Base-by-base conservation (phyloP, 441 rosid genomes). In the Breynia disticha region DNA sequence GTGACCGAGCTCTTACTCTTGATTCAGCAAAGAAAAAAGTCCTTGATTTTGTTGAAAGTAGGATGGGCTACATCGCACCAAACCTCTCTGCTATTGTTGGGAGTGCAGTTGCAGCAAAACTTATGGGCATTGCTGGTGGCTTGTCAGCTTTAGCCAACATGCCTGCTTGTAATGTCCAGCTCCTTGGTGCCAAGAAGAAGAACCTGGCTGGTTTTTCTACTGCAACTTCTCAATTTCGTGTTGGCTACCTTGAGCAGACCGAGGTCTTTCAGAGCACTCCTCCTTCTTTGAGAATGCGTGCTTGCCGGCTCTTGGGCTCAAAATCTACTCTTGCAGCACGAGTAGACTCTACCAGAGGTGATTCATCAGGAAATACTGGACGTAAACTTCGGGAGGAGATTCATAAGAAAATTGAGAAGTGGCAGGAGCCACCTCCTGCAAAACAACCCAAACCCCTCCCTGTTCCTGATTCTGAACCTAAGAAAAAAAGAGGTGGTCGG, bases 341-440 rank as follows among this genome's bases (percentile, higher is more conserved):
- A 46, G 87, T 91, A 46, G 97, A 88, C 74, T 79, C 97, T 52
- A 79, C 69, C 22, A 76, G 95, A 62, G 91, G 97, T 50, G 97
- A 88, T 65, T 87, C 90, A 21, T 75, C 77, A 0, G 97, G 98
- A 22, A 75, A 57, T 54, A 77, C 81, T 51, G 96, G 56, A 52
- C 32, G 80, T 69, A 66, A 74, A 18, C 75, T 86, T 9, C 71
- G 75, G 51, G 97, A 86, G 45, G 86, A 77, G 54, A 83, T 93
- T 4, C 73, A 55, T 48, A 93, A 89, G 80, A 93, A 89, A 69
- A 86, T 93, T 66, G 97, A 86, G 63, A 93, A 84, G 67, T 86
- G 96, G 96, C 97, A 93, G 66, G 96, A 93, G 72, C 97, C 95
- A 19, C 98, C 97, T 67, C 97, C 95, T 50, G 97, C 97, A 51